Percentiles rank a stretch among this genome's conserved stretches.
Evolutionary conservation across 2,329 filamentous ascomycete genomes (phyloP).

Genomic region (Stachybotrys chartarum): DNA sequence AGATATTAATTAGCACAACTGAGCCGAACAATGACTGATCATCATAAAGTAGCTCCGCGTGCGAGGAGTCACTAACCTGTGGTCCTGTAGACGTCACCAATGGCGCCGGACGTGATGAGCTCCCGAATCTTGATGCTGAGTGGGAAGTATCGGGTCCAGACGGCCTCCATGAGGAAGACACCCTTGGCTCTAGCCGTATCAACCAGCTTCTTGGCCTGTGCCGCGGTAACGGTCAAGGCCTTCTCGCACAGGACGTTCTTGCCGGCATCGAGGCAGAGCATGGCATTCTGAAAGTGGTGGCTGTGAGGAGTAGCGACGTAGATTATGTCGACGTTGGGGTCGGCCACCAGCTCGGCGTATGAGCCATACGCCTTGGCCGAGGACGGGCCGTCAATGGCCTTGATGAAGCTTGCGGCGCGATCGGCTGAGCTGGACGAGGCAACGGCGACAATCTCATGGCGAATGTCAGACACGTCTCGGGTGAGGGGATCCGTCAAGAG

Average conservation of each 20-base stretch:
- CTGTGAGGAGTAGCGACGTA: slow-evolving; percentile 89
- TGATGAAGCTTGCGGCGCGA: slow-evolving; percentile 66
- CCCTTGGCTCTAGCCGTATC: slow-evolving; percentile 66
- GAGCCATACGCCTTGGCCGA: slow-evolving; percentile 69
- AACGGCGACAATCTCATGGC: slow-evolving; percentile 71
- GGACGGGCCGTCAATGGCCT: slow-evolving; percentile 59
- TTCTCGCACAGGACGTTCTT: slow-evolving; percentile 92
- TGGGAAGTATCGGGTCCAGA: slow-evolving; percentile 87
- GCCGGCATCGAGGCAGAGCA: slow-evolving; percentile 74
- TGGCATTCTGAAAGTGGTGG: slow-evolving; percentile 86
- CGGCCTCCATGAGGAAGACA: slow-evolving; percentile 76
- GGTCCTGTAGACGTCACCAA: slow-evolving; percentile 56
- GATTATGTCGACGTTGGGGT: slow-evolving; percentile 74
- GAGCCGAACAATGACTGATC: no score
- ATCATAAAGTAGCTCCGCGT: no score
- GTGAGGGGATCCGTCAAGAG: slow-evolving; percentile 65
- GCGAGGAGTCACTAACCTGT: slow-evolving; percentile 29
- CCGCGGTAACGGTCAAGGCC: slow-evolving; percentile 76
- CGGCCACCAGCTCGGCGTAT: slow-evolving; percentile 73
- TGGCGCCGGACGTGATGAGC: slow-evolving; percentile 46
- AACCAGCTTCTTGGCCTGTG: slow-evolving; percentile 66
- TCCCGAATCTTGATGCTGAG: slow-evolving; percentile 70
- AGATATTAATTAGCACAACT: not conserved
- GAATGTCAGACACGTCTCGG: slow-evolving; percentile 64
- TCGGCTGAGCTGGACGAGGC: slow-evolving; percentile 69